Conservation (phyloP, 495 filamentous ascomycete genomes). For the Neurospora africana region DNA sequence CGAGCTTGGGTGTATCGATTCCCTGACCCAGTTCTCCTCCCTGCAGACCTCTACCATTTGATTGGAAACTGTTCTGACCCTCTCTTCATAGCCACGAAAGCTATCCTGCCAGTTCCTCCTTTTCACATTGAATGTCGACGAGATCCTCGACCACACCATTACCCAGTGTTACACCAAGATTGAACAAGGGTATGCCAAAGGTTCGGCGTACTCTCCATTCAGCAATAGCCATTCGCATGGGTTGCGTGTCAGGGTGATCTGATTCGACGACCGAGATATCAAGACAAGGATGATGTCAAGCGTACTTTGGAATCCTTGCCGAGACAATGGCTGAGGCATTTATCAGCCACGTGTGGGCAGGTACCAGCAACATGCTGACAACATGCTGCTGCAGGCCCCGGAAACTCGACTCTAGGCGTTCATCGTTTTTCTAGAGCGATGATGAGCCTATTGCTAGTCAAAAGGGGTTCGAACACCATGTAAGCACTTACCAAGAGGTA, state of each 20-base stretch:
- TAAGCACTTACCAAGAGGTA: not conserved
- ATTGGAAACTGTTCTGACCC: not conserved
- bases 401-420: not conserved
- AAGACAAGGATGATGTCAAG: not conserved
- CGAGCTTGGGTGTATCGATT: not conserved
- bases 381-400: not conserved
- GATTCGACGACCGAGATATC: not conserved
- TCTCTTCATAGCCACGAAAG: not conserved
- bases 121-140: not conserved
- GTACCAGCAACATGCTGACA: not conserved
- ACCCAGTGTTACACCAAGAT: not conserved
- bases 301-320: not conserved
- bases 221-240: not conserved
- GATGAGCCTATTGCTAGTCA: not conserved
- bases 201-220: not conserved
- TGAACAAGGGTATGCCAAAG: not conserved
- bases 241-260: not conserved
- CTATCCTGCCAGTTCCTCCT: not conserved
- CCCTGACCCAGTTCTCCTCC: not conserved
- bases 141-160: not conserved
- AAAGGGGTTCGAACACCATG: not conserved
- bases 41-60: not conserved
- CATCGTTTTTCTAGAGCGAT: not conserved
- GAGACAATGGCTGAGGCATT: not conserved
- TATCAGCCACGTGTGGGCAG: not conserved